Conservation (phyloP, 176 grass and related monocot species). For the Echinochloa phyllopogon region DNA sequence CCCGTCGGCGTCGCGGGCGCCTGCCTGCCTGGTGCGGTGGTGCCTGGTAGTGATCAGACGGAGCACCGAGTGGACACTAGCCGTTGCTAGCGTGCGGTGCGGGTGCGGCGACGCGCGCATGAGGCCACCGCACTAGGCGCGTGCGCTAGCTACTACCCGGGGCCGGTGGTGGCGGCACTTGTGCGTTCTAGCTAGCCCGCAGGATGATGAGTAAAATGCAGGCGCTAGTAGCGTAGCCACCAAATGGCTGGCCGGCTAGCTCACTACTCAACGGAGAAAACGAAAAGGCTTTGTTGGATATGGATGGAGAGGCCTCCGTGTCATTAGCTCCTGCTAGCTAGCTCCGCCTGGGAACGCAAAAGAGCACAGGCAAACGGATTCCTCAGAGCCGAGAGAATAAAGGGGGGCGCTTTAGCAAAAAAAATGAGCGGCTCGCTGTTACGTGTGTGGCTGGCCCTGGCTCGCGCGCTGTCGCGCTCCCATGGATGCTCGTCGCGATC, state of each 20-base stretch:
- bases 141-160: neutral
- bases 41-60: no score
- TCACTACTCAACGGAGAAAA: neutral
- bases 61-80: neutral
- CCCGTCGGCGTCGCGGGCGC: slow-evolving; percentile 6
- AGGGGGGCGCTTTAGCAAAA: neutral
- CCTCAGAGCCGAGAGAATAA: neutral
- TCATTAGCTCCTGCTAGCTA: neutral
- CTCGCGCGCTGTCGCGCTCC: slow-evolving; percentile 18
- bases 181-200: slow-evolving; percentile 42
- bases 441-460: slow-evolving; percentile 9
- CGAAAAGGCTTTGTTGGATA: neutral
- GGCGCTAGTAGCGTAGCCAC: neutral
- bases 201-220: neutral
- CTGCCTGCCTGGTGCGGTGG: no score
- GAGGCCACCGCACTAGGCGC: slow-evolving; percentile 39
- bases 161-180: neutral
- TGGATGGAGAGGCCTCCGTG: neutral
- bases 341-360: neutral
- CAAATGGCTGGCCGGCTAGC: neutral
- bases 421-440: neutral
- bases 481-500: neutral
- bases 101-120: neutral
- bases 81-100: neutral
- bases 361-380: neutral